Percentiles rank a stretch among this genome's conserved stretches.
These are phyloP conservation scores for Spirogloea muscicola DNA, from an alignment of 139 green algal species.

Conservation along the genomic window DNA sequence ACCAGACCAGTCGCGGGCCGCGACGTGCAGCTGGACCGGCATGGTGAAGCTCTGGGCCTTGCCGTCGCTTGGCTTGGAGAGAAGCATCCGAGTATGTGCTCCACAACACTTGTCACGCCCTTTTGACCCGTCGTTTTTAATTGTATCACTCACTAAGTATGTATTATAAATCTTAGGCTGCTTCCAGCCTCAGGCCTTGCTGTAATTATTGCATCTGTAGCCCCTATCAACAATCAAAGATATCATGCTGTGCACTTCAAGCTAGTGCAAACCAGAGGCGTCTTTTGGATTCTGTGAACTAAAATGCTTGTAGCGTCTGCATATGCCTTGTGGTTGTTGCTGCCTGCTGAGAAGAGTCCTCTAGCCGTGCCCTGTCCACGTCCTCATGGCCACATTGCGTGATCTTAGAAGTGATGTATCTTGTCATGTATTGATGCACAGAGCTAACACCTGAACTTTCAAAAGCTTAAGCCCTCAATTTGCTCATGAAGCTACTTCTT, in stretches of 20 bases:
- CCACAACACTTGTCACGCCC: background rate
- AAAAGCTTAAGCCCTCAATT: too few species aligned
- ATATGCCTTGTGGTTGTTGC: too few species aligned
- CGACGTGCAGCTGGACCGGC: constrained; percentile 72
- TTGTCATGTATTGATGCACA: background rate
- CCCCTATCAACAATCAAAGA: background rate
- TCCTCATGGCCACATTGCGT: background rate
- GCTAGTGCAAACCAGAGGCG: too few species aligned
- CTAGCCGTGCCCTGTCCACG: background rate
- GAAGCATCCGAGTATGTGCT: background rate
- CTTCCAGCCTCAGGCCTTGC: background rate
- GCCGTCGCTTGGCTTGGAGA: too few species aligned
- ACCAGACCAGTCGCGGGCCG: constrained; percentile 60
- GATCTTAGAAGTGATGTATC: background rate
- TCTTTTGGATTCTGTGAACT: too few species aligned
- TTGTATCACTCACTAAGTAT: too few species aligned
- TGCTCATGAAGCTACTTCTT: too few species aligned
- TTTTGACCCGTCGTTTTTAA: too few species aligned
- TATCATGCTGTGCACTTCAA: too few species aligned
- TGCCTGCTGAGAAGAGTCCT: background rate
- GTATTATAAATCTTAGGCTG: too few species aligned
- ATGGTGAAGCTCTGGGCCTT: constrained; percentile 67
- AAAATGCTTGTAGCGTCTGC: too few species aligned
- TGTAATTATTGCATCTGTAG: background rate
- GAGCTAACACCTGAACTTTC: too few species aligned